Evolutionary conservation across 2,329 filamentous ascomycete genomes (phyloP), one percentile per base, ranked within the genome.

Genomic region (Ceratocystis smalleyi): DNA sequence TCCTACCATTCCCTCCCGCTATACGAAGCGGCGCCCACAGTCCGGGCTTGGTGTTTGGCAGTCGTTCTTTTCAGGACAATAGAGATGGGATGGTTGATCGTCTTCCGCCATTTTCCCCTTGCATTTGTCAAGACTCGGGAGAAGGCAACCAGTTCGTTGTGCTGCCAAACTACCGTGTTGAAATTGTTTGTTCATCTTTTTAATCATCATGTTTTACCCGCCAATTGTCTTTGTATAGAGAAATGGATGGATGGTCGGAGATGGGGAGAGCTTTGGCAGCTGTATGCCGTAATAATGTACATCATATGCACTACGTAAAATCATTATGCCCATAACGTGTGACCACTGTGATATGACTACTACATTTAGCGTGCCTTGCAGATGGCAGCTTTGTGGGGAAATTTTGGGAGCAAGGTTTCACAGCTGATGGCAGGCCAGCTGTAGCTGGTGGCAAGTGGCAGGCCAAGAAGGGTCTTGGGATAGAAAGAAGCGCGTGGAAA

Each of bases 21-120:
- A 57, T 57, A 19, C 12, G 7, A 61, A 61, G 45, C 35, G 35
- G 35, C 30, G 43, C 60, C 60, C 60, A 35, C 60, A 61, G 60
- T 32, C 27, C 40, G 60, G 60, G 60, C 24, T 51, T 61, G 24
- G 60, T 49, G 45, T 51, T 32, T 61, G 27, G 43, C 54, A 57
- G 54, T 30, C 5, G 7, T 30, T n/a, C 27, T 57, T 40, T 35
- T 35, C 15, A 40, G 54, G 7, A 57, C 17, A 32, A 30, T 35
- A 40, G 10, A 40, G 35, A 40, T 40, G 4, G 27, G 27, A n/a
- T 5, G 54, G 2, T 8, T 57, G 27, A 17, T 2, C 3, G 8
- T 57, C n/a, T 57, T 15, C 2, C 27, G 27, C 15, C 1, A 30
- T 6, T 17, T 4, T 1, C 27, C 47, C 10, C 10, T n/a, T 51